Conservation (phyloP, 2,329 filamentous ascomycete genomes). For the Penicillium vulpinum region DNA sequence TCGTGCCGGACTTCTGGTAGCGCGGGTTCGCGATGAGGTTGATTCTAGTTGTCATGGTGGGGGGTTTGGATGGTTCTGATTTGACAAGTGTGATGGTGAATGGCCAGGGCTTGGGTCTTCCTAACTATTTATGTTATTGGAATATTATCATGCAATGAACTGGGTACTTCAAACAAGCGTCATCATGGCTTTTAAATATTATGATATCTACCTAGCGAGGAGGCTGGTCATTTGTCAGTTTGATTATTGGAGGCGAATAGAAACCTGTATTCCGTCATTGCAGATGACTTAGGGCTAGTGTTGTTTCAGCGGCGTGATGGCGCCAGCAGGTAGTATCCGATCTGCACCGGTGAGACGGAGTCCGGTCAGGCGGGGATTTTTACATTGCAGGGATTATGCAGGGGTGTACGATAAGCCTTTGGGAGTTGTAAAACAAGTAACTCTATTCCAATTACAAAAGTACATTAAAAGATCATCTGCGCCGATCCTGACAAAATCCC, state of each 20-base stretch:
- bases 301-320: conserved; percentile 1
- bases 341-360: conserved; percentile 12
- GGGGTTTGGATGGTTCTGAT: conserved; percentile 7
- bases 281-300: conserved; percentile 5
- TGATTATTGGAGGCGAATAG: background rate
- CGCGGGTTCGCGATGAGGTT: conserved; percentile 58
- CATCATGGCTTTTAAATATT: background rate
- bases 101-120: background rate
- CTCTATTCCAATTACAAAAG: conserved; percentile 17
- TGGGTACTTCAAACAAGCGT: background rate
- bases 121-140: background rate
- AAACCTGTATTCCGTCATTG: conserved; percentile 2
- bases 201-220: background rate
- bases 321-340: conserved; percentile 9
- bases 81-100: conserved; percentile 14
- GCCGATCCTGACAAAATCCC: conserved; percentile 16
- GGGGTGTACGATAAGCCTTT: conserved; percentile 16
- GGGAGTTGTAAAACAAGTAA: conserved; percentile 1
- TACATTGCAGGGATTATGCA: background rate
- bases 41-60: conserved; percentile 47
- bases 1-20: conserved; percentile 60
- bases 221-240: background rate
- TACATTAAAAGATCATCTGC: conserved; percentile 18
- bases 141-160: background rate
- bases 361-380: conserved; percentile 8